Evolutionary conservation across 768 basidiomycete species (phyloP).

Genomic region (Calocera cornea): DNA sequence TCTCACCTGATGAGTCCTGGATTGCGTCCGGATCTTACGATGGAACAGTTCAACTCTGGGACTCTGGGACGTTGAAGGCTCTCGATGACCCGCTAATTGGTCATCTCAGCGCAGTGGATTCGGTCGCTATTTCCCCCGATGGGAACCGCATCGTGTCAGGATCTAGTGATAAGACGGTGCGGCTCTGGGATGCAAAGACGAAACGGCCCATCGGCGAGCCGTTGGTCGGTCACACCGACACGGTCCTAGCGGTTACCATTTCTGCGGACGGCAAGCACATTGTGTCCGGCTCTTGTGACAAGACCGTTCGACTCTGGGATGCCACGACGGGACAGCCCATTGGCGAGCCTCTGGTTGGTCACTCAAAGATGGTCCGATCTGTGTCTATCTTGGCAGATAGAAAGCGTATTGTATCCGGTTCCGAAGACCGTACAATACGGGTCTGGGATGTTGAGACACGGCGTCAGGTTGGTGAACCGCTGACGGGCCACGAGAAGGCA

Average conservation of each 20-base stretch:
- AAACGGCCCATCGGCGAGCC: slow-evolving; percentile 24
- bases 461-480: background rate
- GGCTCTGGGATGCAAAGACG: slow-evolving; percentile 31
- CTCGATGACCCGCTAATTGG: no score
- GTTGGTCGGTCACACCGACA: slow-evolving; percentile 31
- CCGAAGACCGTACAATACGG: background rate
- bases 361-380: background rate
- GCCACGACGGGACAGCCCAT: background rate
- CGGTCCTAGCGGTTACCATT: slow-evolving; percentile 34
- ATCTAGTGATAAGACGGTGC: slow-evolving; percentile 30
- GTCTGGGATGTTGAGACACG: background rate
- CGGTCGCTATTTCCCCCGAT: slow-evolving; percentile 1
- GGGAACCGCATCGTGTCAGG: background rate
- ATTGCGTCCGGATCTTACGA: background rate
- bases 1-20: slow-evolving; percentile 3
- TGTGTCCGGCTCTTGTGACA: slow-evolving; percentile 31
- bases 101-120: background rate
- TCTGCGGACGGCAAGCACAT: slow-evolving; percentile 31
- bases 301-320: slow-evolving; percentile 33
- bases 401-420: background rate
- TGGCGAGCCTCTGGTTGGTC: background rate
- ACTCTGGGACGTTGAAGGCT: slow-evolving; percentile 3
- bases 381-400: slow-evolving; percentile 7
- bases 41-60: background rate
- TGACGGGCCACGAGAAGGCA: background rate